Evolutionary conservation across 805 yeast genomes (phyloP).

Genomic region (Zygosaccharomyces bailii): DNA sequence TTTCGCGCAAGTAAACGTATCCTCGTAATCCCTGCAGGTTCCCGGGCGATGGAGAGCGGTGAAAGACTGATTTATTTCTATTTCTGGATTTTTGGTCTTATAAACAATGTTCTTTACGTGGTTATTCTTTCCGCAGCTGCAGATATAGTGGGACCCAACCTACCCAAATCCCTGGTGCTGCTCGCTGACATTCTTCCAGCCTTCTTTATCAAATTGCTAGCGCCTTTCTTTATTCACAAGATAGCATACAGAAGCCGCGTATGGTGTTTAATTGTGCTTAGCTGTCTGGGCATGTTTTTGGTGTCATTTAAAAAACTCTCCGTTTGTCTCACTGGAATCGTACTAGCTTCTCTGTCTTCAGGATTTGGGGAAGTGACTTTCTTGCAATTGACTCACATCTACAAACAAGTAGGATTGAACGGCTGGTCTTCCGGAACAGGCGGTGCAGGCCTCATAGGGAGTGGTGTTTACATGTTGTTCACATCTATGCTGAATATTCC

Average conservation of each 20-base stretch:
- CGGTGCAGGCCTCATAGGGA: slow-evolving; percentile 87
- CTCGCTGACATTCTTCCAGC: slow-evolving; percentile 87
- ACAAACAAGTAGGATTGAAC: slow-evolving; percentile 55
- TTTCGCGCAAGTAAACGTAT: too few relatives aligned
- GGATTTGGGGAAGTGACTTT: slow-evolving; percentile 92
- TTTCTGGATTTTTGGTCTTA: slow-evolving; percentile 80
- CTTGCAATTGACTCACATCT: slow-evolving; percentile 79
- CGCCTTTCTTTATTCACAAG: slow-evolving; percentile 76
- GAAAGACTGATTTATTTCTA: slow-evolving; percentile 39
- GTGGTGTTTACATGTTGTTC: slow-evolving; percentile 63
- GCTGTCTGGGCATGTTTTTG: slow-evolving; percentile 70
- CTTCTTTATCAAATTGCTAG: slow-evolving; percentile 59
- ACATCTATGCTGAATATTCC: slow-evolving; percentile 65
- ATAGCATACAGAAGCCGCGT: slow-evolving; percentile 60
- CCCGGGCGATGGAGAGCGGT: slow-evolving; percentile 4
- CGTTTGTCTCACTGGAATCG: slow-evolving; percentile 60
- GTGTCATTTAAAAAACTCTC: slow-evolving; percentile 41
- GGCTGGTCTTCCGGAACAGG: slow-evolving; percentile 97
- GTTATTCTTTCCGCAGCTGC: slow-evolving; percentile 89
- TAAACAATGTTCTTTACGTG: slow-evolving; percentile 86
- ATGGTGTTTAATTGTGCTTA: slow-evolving; percentile 50
- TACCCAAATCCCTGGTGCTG: slow-evolving; percentile 83
- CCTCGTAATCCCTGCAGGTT: not conserved
- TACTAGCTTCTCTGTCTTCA: slow-evolving; percentile 75
- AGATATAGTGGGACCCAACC: slow-evolving; percentile 77